phyloP scores from a whole-genome alignment of 495 filamentous ascomycete genomes.

The Annulohypoxylon nitens region DNA sequence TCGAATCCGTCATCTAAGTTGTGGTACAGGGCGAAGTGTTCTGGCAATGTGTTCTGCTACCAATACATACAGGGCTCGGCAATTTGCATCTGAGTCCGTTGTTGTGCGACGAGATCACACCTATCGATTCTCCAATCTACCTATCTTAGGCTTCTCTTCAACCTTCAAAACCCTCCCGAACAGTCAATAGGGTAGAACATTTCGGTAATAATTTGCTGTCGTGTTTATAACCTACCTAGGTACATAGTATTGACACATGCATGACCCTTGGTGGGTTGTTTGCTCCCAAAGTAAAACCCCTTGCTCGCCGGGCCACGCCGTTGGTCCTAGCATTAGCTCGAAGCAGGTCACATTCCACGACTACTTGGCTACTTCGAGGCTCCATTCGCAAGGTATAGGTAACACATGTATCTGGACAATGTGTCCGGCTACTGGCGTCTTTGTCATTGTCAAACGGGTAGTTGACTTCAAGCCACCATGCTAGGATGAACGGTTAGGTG shows the following conservation, averaged over 20 bases:
- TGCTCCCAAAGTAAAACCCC: slow-evolving; percentile 27
- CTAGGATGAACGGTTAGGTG: slow-evolving; percentile 29
- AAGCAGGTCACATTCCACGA: slow-evolving; percentile 1
- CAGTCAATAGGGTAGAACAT: slow-evolving; percentile 7
- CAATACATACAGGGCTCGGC: slow-evolving; percentile 16
- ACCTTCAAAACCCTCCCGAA: background rate
- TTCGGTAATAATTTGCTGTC: slow-evolving; percentile 35
- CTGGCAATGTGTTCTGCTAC: background rate
- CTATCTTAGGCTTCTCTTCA: slow-evolving; percentile 12
- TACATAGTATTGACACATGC: slow-evolving; percentile 9
- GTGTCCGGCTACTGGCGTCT: slow-evolving; percentile 20
- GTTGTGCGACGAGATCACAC: slow-evolving; percentile 19
- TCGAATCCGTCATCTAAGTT: background rate
- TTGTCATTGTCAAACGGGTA: slow-evolving; percentile 32
- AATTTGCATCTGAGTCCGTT: slow-evolving; percentile 22
- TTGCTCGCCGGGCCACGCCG: slow-evolving; percentile 41
- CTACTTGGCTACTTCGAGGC: slow-evolving; percentile 25
- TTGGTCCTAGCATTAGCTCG: slow-evolving; percentile 25
- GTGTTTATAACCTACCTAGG: slow-evolving; percentile 7
- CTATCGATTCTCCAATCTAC: slow-evolving; percentile 31
- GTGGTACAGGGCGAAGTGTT: background rate
- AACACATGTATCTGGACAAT: slow-evolving; percentile 28
- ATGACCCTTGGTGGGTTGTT: slow-evolving; percentile 26
- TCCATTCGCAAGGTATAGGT: slow-evolving; percentile 26
- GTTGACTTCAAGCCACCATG: slow-evolving; percentile 24